These are phyloP conservation scores for Fusarium pseudocircinatum DNA, from an alignment of 2,329 filamentous ascomycete genomes.

Conservation along the genomic window DNA sequence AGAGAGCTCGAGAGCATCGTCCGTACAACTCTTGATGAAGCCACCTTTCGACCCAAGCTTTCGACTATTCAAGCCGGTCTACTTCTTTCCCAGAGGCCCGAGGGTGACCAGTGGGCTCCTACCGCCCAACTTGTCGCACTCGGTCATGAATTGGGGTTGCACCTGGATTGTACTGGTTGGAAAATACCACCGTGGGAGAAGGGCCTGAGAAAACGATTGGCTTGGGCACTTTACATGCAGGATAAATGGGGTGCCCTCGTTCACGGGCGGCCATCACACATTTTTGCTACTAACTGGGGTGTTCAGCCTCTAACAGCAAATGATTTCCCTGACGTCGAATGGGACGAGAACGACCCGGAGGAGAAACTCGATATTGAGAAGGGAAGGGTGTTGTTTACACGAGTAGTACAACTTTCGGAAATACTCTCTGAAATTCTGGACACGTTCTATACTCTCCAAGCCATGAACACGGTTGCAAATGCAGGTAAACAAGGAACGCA, in stretches of 20 bases:
- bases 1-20: slow-evolving; percentile 77
- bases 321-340: slow-evolving; percentile 79
- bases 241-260: slow-evolving; percentile 90
- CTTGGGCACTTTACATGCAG: slow-evolving; percentile 94
- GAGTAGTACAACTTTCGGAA: slow-evolving; percentile 79
- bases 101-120: slow-evolving; percentile 82
- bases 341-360: slow-evolving; percentile 68
- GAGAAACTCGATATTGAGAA: slow-evolving; percentile 73
- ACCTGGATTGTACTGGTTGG: slow-evolving; percentile 88
- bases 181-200: slow-evolving; percentile 90
- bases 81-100: slow-evolving; percentile 77
- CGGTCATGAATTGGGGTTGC: slow-evolving; percentile 86
- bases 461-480: slow-evolving; percentile 73
- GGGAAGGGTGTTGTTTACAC: slow-evolving; percentile 75
- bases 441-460: slow-evolving; percentile 82
- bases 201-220: slow-evolving; percentile 82
- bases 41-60: slow-evolving; percentile 83
- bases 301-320: slow-evolving; percentile 71
- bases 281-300: slow-evolving; percentile 76
- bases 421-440: slow-evolving; percentile 84
- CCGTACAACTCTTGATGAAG: slow-evolving; percentile 75
- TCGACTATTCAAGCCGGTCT: slow-evolving; percentile 83
- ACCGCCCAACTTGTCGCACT: slow-evolving; percentile 90
- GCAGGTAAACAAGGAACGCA: slow-evolving; percentile 77
- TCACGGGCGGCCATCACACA: slow-evolving; percentile 85